These are phyloP conservation scores for Fraxinus dipetala DNA, from an alignment of 305 asterid species.

Conservation along the genomic window DNA sequence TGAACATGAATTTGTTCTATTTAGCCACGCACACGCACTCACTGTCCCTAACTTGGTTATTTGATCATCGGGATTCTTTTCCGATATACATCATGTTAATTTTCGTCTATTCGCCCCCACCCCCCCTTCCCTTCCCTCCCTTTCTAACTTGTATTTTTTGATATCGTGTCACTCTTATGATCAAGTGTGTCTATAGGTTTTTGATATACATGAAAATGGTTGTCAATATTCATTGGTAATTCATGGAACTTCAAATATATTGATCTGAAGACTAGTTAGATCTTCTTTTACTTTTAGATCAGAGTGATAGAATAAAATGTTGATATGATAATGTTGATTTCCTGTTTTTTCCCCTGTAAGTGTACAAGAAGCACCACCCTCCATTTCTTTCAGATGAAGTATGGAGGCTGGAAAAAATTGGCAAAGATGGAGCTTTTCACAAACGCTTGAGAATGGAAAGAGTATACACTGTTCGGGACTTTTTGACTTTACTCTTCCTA, in stretches of 20 bases:
- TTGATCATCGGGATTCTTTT: not conserved
- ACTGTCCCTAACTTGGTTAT: not conserved
- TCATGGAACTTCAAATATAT: not conserved
- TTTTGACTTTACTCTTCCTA: conserved; percentile 52
- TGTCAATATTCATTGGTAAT: not conserved
- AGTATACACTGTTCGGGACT: conserved; percentile 71
- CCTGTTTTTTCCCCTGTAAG: conserved; percentile 29
- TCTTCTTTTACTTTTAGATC: not conserved
- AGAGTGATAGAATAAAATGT: not conserved
- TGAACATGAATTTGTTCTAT: not conserved
- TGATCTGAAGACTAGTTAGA: not conserved
- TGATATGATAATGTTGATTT: not conserved
- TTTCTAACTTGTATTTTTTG: not conserved
- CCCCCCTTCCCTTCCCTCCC: not conserved
- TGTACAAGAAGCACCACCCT: conserved; percentile 98
- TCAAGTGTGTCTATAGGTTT: not conserved
- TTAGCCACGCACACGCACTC: not conserved
- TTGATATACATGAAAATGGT: not conserved
- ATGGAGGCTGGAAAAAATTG: conserved; percentile 93
- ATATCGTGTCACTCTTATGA: not conserved
- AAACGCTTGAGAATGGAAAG: conserved; percentile 73
- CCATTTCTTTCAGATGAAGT: conserved; percentile 84
- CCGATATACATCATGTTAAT: not conserved
- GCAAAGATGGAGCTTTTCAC: conserved; percentile 95
- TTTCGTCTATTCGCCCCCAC: not conserved